Evolutionary conservation across 2,329 filamentous ascomycete species (phyloP).

Genomic region (Metarhizium rileyi): DNA sequence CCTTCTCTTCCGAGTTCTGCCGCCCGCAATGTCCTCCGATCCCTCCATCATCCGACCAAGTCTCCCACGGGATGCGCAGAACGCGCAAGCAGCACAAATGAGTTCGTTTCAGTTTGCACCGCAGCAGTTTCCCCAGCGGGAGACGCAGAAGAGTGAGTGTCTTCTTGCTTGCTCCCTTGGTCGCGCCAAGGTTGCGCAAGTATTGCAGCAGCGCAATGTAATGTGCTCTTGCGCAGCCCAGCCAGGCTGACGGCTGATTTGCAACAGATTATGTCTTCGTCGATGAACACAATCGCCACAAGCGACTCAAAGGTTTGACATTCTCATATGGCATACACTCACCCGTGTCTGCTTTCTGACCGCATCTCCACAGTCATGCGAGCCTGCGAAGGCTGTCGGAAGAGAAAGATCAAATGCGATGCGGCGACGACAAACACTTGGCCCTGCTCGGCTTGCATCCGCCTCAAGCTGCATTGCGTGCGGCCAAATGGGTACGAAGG

Average conservation of each 20-base stretch:
- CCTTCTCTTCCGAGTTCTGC: conserved; percentile 1
- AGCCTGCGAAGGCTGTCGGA: conserved; percentile 88
- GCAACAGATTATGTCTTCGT: conserved; percentile 90
- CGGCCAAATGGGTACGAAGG: conserved; percentile 68
- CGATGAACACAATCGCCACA: conserved; percentile 96
- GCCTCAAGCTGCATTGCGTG: conserved; percentile 86
- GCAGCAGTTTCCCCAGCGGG: conserved; percentile 43
- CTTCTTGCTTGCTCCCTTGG: conserved; percentile 13
- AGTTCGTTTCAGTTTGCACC: conserved; percentile 70
- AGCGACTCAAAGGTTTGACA: conserved; percentile 77
- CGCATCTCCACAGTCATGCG: conserved; percentile 63
- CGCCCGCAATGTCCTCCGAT: conserved; percentile 48
- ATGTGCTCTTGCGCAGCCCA: not conserved
- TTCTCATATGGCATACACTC: no score
- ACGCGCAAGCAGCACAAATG: conserved; percentile 44
- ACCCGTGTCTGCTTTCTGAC: no score
- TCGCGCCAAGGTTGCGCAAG: no score
- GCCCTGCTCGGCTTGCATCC: conserved; percentile 90
- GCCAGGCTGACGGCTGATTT: conserved; percentile 2
- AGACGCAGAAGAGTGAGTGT: conserved; percentile 73
- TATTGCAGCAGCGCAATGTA: no score
- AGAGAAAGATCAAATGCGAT: conserved; percentile 97
- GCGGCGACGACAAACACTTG: conserved; percentile 94
- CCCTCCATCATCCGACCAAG: conserved; percentile 49
- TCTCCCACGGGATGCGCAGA: conserved; percentile 46